These are phyloP conservation scores for Calocybe gangraenosa DNA, from an alignment of 768 basidiomycete genomes.

Conservation along the genomic window DNA sequence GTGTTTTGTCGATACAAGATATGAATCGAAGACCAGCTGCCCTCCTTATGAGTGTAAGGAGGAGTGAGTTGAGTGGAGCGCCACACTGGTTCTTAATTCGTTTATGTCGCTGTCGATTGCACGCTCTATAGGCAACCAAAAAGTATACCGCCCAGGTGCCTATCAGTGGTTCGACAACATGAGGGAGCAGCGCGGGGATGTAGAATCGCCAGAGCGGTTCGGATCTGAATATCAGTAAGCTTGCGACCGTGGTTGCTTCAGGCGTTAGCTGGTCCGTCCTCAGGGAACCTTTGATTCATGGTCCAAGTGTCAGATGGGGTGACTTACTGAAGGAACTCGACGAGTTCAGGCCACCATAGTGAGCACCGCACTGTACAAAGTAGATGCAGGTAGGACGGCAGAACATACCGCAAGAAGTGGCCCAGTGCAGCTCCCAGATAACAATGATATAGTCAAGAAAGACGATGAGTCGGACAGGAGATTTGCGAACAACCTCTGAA, in stretches of 20 bases:
- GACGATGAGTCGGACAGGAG: background rate
- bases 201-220: slow-evolving; percentile 94
- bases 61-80: no score
- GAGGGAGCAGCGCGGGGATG: slow-evolving; percentile 81
- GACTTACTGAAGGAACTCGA: slow-evolving; percentile 82
- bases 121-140: no score
- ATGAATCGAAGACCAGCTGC: no score
- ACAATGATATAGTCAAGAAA: slow-evolving; percentile 1
- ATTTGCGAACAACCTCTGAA: slow-evolving; percentile 88
- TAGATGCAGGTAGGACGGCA: slow-evolving; percentile 85
- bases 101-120: no score
- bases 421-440: slow-evolving; percentile 95
- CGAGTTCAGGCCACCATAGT: slow-evolving; percentile 61
- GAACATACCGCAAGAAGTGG: slow-evolving; percentile 91
- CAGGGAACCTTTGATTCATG: background rate
- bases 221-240: slow-evolving; percentile 86
- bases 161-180: slow-evolving; percentile 75
- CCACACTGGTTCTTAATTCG: no score
- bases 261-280: slow-evolving; percentile 98
- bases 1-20: no score
- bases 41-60: no score
- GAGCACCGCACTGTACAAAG: slow-evolving; percentile 71
- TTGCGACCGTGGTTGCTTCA: slow-evolving; percentile 79
- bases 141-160: slow-evolving; percentile 65
- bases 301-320: background rate